A percentile compares a stretch with the other conserved stretches of the same genome.
These are phyloP conservation scores for Antitrichia curtipendula DNA, from an alignment of 225 moss, liverwort and hornwort species.

Conservation along the genomic window DNA sequence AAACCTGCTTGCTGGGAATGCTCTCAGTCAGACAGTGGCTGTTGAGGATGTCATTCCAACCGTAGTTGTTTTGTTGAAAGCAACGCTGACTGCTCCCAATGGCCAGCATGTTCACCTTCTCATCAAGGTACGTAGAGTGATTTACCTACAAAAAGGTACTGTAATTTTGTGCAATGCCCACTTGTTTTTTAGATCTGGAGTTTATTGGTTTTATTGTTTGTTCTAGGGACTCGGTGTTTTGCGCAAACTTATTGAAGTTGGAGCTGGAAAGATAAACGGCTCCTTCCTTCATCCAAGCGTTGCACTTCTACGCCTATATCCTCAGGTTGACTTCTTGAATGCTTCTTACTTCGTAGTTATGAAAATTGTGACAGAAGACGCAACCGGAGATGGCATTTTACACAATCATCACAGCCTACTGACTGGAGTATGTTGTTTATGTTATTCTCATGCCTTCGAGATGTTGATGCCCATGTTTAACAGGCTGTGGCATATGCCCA, in stretches of 20 bases:
- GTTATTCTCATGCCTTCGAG: conserved; percentile 10
- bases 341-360: neutral
- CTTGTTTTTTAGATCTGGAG: neutral
- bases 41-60: conserved; percentile 89
- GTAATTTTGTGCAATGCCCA: neutral
- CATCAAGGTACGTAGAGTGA: conserved; percentile 54
- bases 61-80: conserved; percentile 77
- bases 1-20: conserved; percentile 72
- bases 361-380: neutral
- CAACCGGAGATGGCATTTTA: neutral
- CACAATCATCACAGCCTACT: neutral
- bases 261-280: conserved; percentile 73
- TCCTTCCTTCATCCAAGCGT: conserved; percentile 93
- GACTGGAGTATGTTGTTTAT: neutral
- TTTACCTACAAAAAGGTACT: neutral
- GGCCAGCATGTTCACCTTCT: conserved; percentile 93
- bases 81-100: conserved; percentile 59
- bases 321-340: conserved; percentile 53
- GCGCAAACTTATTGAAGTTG: conserved; percentile 92
- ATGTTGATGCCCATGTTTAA: conserved; percentile 12
- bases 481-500: conserved; percentile 93
- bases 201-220: neutral
- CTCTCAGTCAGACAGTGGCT: conserved; percentile 75
- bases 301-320: conserved; percentile 85
- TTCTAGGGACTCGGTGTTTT: conserved; percentile 76